These are phyloP conservation scores for Trypanosoma caninum DNA, from an alignment of 208 protist genomes.

Conservation along the genomic window DNA sequence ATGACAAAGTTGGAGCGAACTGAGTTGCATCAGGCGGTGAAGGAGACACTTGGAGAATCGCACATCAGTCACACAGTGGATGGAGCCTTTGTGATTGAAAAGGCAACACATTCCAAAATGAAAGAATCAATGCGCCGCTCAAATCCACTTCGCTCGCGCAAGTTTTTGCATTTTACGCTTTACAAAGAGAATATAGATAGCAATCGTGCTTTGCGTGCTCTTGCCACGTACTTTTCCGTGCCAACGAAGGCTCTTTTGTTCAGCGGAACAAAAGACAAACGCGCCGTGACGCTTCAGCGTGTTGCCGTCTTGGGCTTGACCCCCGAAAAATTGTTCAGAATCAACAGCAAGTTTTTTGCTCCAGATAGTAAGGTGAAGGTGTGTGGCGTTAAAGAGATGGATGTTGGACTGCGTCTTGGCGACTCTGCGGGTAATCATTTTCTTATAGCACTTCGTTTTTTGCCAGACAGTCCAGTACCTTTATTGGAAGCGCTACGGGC, in stretches of 20 bases:
- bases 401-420: conserved; percentile 73
- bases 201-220: conserved; percentile 54
- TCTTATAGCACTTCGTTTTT: conserved; percentile 80
- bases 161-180: conserved; percentile 90
- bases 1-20: conserved; percentile 58
- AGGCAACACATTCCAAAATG: conserved; percentile 54
- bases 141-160: conserved; percentile 26
- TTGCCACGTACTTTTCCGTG: conserved; percentile 65
- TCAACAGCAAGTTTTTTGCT: conserved; percentile 68
- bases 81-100: conserved; percentile 47
- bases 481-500: not conserved
- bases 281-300: conserved; percentile 92
- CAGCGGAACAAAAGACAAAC: conserved; percentile 96
- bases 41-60: conserved; percentile 39
- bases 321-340: conserved; percentile 38
- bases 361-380: conserved; percentile 62
- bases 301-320: conserved; percentile 72
- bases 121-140: conserved; percentile 62
- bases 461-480: conserved; percentile 21
- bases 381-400: conserved; percentile 65
- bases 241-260: conserved; percentile 74
- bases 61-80: conserved; percentile 71
- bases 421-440: conserved; percentile 92
- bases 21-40: conserved; percentile 57
- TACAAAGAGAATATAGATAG: conserved; percentile 95